Conservation (phyloP, 73 alveolate species). For the Tetrahymena borealis region DNA sequence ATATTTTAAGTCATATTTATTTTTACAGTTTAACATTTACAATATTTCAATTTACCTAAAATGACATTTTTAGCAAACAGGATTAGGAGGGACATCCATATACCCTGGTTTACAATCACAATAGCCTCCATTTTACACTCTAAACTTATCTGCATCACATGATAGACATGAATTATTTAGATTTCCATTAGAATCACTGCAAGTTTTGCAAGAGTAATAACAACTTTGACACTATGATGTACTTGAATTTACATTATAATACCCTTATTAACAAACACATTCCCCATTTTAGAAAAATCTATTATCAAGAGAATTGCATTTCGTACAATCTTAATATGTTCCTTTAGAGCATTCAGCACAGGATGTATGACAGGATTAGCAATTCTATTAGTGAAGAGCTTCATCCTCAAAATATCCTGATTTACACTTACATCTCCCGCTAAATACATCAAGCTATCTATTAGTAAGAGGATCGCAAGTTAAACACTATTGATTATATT, state of each 20-base stretch:
- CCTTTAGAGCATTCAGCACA: background rate
- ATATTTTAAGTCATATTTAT: too few species aligned
- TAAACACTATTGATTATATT: too few species aligned
- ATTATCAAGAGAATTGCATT: background rate
- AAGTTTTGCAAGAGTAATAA: background rate
- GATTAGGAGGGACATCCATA: background rate
- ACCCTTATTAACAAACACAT: background rate
- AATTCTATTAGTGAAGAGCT: background rate
- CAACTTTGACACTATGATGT: background rate
- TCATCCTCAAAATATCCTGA: background rate
- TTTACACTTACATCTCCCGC: background rate
- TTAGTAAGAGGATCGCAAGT: background rate
- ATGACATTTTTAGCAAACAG: background rate
- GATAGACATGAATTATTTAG: background rate
- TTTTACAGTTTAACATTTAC: too few species aligned
- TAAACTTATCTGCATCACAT: background rate
- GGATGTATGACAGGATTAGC: background rate
- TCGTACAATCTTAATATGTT: background rate
- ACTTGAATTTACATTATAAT: background rate
- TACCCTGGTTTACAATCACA: background rate
- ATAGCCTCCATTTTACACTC: background rate
- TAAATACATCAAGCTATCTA: too few species aligned
- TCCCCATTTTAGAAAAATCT: background rate
- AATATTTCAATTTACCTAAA: background rate
- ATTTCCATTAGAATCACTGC: background rate